Conservation (phyloP, 495 filamentous ascomycete genomes). For the Pseudevernia furfuracea region DNA sequence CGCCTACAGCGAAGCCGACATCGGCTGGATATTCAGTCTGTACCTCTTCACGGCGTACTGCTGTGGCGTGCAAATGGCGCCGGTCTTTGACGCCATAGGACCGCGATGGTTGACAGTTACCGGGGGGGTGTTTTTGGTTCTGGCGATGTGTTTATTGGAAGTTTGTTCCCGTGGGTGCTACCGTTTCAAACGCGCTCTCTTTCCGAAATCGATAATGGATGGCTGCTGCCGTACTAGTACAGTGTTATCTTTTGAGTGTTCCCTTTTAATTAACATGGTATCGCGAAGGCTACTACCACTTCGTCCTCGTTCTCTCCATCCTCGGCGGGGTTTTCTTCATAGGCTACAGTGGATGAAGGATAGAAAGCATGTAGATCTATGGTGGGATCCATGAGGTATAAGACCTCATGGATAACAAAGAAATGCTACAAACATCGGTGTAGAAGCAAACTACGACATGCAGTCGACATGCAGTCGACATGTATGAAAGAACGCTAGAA, state of each 20-base stretch:
- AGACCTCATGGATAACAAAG: too few species aligned
- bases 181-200: background rate
- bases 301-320: slow-evolving; percentile 2
- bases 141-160: slow-evolving; percentile 39
- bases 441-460: too few species aligned
- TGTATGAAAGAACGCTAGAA: too few species aligned
- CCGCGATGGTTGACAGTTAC: slow-evolving; percentile 43
- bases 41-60: slow-evolving; percentile 62
- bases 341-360: too few species aligned
- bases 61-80: slow-evolving; percentile 53
- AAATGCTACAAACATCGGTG: too few species aligned
- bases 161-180: slow-evolving; percentile 23
- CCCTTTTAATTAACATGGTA: background rate
- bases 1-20: slow-evolving; percentile 48
- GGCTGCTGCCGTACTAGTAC: too few species aligned
- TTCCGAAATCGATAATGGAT: too few species aligned
- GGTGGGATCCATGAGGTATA: too few species aligned
- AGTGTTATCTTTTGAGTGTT: background rate
- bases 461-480: too few species aligned
- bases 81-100: slow-evolving; percentile 51
- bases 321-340: too few species aligned
- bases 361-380: too few species aligned
- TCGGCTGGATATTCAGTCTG: slow-evolving; percentile 77
- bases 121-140: slow-evolving; percentile 44
- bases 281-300: slow-evolving; percentile 7